Evolutionary conservation across 805 yeast species (phyloP).

Genomic region (Suhomyces pyralidae): DNA sequence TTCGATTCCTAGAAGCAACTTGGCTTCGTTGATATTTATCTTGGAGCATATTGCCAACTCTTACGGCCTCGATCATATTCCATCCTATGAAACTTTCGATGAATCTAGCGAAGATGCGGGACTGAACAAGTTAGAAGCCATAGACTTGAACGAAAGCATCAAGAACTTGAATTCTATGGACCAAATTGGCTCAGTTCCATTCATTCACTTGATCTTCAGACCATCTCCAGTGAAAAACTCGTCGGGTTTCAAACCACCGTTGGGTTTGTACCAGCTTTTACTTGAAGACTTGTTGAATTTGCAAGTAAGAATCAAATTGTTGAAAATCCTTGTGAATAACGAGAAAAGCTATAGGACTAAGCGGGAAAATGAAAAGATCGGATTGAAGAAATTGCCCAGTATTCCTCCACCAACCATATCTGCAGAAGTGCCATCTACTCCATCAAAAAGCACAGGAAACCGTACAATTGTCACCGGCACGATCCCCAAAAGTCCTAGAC

Average conservation of each 20-base stretch:
- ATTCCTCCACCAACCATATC: slow-evolving; percentile 11
- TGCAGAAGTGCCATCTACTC: slow-evolving; percentile 14
- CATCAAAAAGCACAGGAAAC: slow-evolving; percentile 1
- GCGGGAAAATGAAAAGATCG: slow-evolving; percentile 29
- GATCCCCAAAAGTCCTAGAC: slow-evolving; percentile 19
- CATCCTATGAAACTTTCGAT: slow-evolving; percentile 27
- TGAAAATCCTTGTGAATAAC: slow-evolving; percentile 20
- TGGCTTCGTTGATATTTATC: slow-evolving; percentile 33
- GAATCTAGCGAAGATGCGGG: slow-evolving; percentile 11
- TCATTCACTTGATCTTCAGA: slow-evolving; percentile 38
- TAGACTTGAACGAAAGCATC: slow-evolving; percentile 4
- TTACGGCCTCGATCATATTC: slow-evolving; percentile 20
- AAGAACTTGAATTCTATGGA: slow-evolving; percentile 33
- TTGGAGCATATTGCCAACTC: slow-evolving; percentile 32
- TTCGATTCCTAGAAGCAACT: slow-evolving; percentile 38
- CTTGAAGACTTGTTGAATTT: slow-evolving; percentile 27
- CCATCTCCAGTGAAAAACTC: slow-evolving; percentile 37
- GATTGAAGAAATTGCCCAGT: slow-evolving; percentile 17
- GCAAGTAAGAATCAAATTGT: slow-evolving; percentile 19
- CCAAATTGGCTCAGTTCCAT: slow-evolving; percentile 36
- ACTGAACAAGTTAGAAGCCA: background rate
- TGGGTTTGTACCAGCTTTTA: slow-evolving; percentile 22
- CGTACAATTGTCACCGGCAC: slow-evolving; percentile 6
- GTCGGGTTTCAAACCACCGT: slow-evolving; percentile 40
- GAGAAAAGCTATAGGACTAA: slow-evolving; percentile 27